Percentiles rank a stretch among this genome's conserved stretches.
Evolutionary conservation across 1,139 yeast species (phyloP).

Genomic region (Debaryomyces robertsiae): DNA sequence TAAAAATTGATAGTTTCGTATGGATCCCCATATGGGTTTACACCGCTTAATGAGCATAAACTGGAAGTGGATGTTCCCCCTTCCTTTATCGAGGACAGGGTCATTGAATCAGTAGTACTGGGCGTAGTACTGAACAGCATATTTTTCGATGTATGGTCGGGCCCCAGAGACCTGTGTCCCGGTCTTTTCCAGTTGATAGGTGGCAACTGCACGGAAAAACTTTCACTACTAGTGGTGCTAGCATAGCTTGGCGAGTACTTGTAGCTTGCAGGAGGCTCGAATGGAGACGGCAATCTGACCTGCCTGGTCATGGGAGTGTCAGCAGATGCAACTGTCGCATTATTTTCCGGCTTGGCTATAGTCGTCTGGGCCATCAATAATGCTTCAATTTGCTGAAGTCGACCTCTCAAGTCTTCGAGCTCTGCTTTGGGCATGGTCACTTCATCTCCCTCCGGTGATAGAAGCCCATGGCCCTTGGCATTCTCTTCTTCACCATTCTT

Average conservation of each 20-base stretch:
- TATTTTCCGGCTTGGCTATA: not conserved
- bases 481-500: slow-evolving; percentile 12
- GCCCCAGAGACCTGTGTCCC: not conserved
- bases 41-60: not conserved
- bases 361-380: slow-evolving; percentile 1
- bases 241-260: not conserved
- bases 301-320: not conserved
- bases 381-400: slow-evolving; percentile 28
- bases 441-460: slow-evolving; percentile 15
- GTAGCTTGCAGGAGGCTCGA: not conserved
- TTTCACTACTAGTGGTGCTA: not conserved
- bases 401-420: slow-evolving; percentile 27
- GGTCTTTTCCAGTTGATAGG: slow-evolving; percentile 4
- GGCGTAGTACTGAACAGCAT: slow-evolving; percentile 5
- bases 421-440: slow-evolving; percentile 23
- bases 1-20: slow-evolving; percentile 42
- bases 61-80: not conserved
- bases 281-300: not conserved
- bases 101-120: slow-evolving; percentile 1
- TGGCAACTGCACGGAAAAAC: not conserved
- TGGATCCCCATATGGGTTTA: slow-evolving; percentile 27
- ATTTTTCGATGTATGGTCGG: not conserved
- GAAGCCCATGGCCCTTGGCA: not conserved
- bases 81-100: not conserved
- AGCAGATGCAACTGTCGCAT: not conserved